These are phyloP conservation scores for Microdochium nivale DNA, from an alignment of 2,329 filamentous ascomycete species.

Conservation along the genomic window DNA sequence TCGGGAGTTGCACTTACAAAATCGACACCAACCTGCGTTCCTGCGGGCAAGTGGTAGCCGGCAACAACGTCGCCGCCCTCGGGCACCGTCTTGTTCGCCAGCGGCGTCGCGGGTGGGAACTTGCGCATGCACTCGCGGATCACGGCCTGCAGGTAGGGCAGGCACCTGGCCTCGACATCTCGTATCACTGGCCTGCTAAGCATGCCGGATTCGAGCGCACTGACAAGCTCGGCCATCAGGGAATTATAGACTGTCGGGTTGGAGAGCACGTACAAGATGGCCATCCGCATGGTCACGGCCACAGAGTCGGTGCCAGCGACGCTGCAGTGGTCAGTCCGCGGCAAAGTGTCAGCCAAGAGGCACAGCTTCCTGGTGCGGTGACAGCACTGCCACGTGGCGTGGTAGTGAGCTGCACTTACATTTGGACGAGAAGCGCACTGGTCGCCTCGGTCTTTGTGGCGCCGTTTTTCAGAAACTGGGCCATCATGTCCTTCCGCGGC, in stretches of 20 bases:
- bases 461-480: slow-evolving; percentile 27
- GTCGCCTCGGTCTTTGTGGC: slow-evolving; percentile 25
- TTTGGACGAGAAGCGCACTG: slow-evolving; percentile 28
- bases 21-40: slow-evolving; percentile 7
- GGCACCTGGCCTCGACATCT: slow-evolving; percentile 14
- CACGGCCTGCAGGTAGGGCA: slow-evolving; percentile 8
- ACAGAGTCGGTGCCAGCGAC: slow-evolving; percentile 14
- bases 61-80: slow-evolving; percentile 7
- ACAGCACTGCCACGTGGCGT: too few species aligned
- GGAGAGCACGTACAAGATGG: slow-evolving; percentile 13
- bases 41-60: slow-evolving; percentile 9
- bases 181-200: slow-evolving; percentile 17
- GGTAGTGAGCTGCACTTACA: slow-evolving; percentile 16
- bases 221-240: slow-evolving; percentile 11
- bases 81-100: slow-evolving; percentile 7
- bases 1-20: background rate
- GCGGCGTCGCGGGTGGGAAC: slow-evolving; percentile 9
- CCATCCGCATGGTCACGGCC: slow-evolving; percentile 16
- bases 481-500: slow-evolving; percentile 27
- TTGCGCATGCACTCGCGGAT: slow-evolving; percentile 10
- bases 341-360: background rate
- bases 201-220: slow-evolving; percentile 3
- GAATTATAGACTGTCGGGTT: slow-evolving; percentile 10
- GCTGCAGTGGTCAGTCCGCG: slow-evolving; percentile 3
- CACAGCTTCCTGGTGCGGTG: too few species aligned